These are phyloP conservation scores for Aspergillus cristatus DNA, from an alignment of 495 filamentous ascomycete genomes.

Conservation along the genomic window DNA sequence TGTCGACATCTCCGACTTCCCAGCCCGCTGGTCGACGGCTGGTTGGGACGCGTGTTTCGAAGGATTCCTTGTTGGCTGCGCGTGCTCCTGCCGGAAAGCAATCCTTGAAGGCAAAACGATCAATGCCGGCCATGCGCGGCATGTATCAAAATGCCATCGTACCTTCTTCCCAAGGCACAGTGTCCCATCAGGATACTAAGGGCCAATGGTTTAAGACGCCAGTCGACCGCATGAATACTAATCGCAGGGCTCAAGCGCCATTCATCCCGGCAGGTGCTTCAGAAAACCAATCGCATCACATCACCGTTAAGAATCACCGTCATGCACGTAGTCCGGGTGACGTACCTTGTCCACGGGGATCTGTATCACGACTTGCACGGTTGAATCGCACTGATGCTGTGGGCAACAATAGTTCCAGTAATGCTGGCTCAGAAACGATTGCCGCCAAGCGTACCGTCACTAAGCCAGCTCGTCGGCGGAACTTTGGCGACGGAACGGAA, in stretches of 20 bases:
- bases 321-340: slow-evolving; percentile 53
- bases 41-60: slow-evolving; percentile 47
- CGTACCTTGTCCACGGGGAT: slow-evolving; percentile 32
- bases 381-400: slow-evolving; percentile 36
- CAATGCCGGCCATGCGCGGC: slow-evolving; percentile 68
- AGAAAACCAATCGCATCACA: slow-evolving; percentile 67
- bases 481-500: slow-evolving; percentile 89
- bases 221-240: slow-evolving; percentile 50
- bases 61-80: slow-evolving; percentile 42
- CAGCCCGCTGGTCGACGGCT: slow-evolving; percentile 51
- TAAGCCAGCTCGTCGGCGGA: slow-evolving; percentile 60
- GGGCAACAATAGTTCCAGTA: slow-evolving; percentile 23
- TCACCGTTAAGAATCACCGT: slow-evolving; percentile 59
- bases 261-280: slow-evolving; percentile 75
- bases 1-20: slow-evolving; percentile 41
- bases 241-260: slow-evolving; percentile 55
- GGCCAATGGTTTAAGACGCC: slow-evolving; percentile 57
- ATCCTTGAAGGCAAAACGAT: slow-evolving; percentile 74
- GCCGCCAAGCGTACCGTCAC: slow-evolving; percentile 58
- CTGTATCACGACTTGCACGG: slow-evolving; percentile 42
- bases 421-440: slow-evolving; percentile 35
- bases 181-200: slow-evolving; percentile 23
- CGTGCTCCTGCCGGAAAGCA: slow-evolving; percentile 64
- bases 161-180: slow-evolving; percentile 30
- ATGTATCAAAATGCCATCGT: slow-evolving; percentile 27